Percentiles rank a stretch among this genome's conserved stretches.
phyloP scores from a whole-genome alignment of 2,329 filamentous ascomycete species.

The Raffaelea deltoideospora region DNA sequence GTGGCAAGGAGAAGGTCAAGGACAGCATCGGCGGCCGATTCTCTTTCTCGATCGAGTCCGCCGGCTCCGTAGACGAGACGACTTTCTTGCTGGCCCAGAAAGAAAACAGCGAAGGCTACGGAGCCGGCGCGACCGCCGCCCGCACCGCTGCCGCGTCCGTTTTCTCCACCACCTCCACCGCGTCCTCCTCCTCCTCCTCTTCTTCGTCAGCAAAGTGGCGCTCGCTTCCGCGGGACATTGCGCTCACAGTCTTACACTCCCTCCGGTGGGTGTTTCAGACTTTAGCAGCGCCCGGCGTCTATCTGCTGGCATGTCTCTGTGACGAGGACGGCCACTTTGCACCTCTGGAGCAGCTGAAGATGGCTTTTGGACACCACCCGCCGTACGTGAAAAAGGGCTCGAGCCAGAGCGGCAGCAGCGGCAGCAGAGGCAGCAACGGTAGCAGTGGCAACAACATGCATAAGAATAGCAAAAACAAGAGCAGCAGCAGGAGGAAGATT shows the following conservation, averaged over 20 bases:
- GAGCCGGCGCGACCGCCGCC: no score
- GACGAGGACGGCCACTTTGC: slow-evolving; percentile 68
- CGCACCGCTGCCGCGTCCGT: no score
- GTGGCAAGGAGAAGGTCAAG: slow-evolving; percentile 11
- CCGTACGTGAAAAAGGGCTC: background rate
- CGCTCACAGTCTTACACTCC: slow-evolving; percentile 56
- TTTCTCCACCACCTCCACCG: no score
- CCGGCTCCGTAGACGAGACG: slow-evolving; percentile 43
- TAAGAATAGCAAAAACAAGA: no score
- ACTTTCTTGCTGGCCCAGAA: slow-evolving; percentile 42
- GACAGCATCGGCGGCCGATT: background rate
- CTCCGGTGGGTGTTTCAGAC: slow-evolving; percentile 67
- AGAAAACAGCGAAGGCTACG: slow-evolving; percentile 9
- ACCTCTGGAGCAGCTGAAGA: slow-evolving; percentile 54
- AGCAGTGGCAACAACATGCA: background rate
- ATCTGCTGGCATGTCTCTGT: slow-evolving; percentile 66
- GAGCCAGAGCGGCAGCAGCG: no score
- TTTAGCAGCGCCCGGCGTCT: slow-evolving; percentile 65
- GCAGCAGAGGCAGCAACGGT: no score
- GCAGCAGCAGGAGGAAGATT: no score
- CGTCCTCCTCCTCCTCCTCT: background rate
- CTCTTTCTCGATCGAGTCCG: background rate
- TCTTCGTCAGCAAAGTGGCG: slow-evolving; percentile 30
- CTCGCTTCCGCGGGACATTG: slow-evolving; percentile 51
- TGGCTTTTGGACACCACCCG: slow-evolving; percentile 32